Base-by-base conservation (phyloP, 176 grass and related monocot genomes). In the Ensete glaucum region DNA sequence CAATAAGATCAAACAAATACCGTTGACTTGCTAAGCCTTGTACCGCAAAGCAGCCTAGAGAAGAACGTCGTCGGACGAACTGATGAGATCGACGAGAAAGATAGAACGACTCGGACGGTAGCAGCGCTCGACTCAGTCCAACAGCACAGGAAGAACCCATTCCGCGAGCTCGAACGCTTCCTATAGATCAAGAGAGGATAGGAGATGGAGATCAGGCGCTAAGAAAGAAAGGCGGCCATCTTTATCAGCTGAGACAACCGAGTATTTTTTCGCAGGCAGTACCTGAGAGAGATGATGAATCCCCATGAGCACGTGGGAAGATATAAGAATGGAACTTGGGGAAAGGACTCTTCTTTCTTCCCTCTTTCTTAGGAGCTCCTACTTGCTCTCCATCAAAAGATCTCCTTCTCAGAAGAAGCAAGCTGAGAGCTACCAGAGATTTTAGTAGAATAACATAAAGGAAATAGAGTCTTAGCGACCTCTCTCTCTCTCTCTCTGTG, bases 211-310 rank as follows among this genome's bases (percentile, higher is more conserved):
- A 63, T 63, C 60, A 8, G 58, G n/a, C 22, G n/a, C 5, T n/a
- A 68, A 81, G 70, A 82, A 71, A 64, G 57, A 87, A 80, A 82
- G 83, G 77, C 83, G 25, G 76, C 74, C 90, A 93, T 93, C 94
- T 91, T 98, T 86, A 89, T 98, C 94, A 91, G 83, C 77, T 89
- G 88, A 93, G 90, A 88, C 89, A 97, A 93, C 85, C 82, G 90
- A 91, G 77, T 86, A 86, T 64, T 69, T 74, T 64, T 69, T 69
- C 50, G 34, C 34, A 6, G 53, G 14, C n/a, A 53, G 24, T 76
- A 76, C 72, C 71, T 82, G 72, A 72, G 29, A 72, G 29, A 34
- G 67, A 72, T 49, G n/a, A 66, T 49, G 54, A 48, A 51, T 62
- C 54, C 17, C 64, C 63, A 54, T 54, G 16, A 70, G 65, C 65